Conservation (phyloP, 1,284 basidiomycete species). For the Ganoderma lingzhi region DNA sequence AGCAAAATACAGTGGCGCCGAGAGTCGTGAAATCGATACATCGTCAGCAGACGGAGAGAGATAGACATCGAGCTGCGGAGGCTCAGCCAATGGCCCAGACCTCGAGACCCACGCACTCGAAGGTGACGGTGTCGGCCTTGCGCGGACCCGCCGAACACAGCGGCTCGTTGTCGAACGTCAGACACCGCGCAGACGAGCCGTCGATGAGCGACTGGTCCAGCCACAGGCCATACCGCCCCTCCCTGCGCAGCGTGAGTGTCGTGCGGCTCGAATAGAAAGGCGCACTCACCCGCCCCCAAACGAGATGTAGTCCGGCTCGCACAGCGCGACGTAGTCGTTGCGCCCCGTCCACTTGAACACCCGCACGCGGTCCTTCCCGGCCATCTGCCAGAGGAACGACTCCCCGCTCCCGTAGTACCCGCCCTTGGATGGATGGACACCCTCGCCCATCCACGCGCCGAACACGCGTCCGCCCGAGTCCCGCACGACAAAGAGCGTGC, state of each 20-base stretch:
- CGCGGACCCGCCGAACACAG: slow-evolving; percentile 64
- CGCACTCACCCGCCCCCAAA: slow-evolving; percentile 88
- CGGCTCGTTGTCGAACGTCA: slow-evolving; percentile 89
- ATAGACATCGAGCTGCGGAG: neutral
- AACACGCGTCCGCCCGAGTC: slow-evolving; percentile 74
- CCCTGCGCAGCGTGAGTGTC: slow-evolving; percentile 51
- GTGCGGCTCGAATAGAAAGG: slow-evolving; percentile 17
- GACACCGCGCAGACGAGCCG: slow-evolving; percentile 86
- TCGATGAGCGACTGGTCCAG: slow-evolving; percentile 86
- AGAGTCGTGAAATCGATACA: neutral
- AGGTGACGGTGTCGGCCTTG: slow-evolving; percentile 62
- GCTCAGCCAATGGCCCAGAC: slow-evolving; percentile 76
- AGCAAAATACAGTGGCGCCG: neutral
- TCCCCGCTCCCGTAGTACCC: slow-evolving; percentile 89
- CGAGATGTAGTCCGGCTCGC: slow-evolving; percentile 82
- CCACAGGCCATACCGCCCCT: slow-evolving; percentile 90
- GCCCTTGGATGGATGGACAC: slow-evolving; percentile 63
- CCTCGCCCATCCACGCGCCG: slow-evolving; percentile 85
- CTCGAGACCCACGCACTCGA: slow-evolving; percentile 88
- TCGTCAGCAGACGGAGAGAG: neutral
- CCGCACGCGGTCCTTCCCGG: slow-evolving; percentile 52
- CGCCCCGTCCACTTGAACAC: slow-evolving; percentile 89
- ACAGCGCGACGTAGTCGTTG: slow-evolving; percentile 92
- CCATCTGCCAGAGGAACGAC: slow-evolving; percentile 83
- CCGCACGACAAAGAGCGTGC: slow-evolving; percentile 64